Evolutionary conservation across 139 green algal genomes (phyloP).

Genomic region (Chlorella sp.): DNA sequence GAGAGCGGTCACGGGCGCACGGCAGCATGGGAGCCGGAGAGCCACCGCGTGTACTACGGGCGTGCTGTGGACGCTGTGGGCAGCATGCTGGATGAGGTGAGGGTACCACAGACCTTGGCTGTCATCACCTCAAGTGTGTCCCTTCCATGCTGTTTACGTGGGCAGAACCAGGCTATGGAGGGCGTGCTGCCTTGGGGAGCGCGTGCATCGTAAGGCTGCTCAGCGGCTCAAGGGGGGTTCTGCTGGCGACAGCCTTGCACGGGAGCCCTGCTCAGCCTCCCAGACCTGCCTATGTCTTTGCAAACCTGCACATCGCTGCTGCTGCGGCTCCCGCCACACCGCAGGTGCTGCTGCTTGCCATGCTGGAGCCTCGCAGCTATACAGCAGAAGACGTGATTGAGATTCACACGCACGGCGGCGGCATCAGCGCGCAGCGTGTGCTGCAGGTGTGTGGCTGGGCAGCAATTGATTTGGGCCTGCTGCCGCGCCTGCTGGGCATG

Average conservation of each 20-base stretch:
- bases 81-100: conserved; percentile 69
- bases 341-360: conserved; percentile 81
- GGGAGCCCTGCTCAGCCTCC: no score
- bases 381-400: conserved; percentile 97
- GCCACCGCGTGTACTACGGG: conserved; percentile 89
- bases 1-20: background rate
- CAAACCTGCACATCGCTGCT: no score
- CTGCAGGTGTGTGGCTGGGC: conserved; percentile 47
- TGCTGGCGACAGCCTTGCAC: no score
- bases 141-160: no score
- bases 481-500: no score
- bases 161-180: no score
- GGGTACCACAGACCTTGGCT: background rate
- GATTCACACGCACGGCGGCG: conserved; percentile 93
- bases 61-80: conserved; percentile 64
- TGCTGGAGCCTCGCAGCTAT: conserved; percentile 90
- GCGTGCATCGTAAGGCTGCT: no score
- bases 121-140: no score
- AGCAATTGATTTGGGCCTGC: background rate
- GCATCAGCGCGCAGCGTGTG: conserved; percentile 81
- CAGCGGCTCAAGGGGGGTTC: no score
- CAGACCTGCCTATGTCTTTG: no score
- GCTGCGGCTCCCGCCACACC: background rate
- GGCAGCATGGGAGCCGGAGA: conserved; percentile 61
- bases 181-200: no score